These are phyloP conservation scores for Colletotrichum karsti DNA, from an alignment of 2,329 filamentous ascomycete genomes.

Conservation along the genomic window DNA sequence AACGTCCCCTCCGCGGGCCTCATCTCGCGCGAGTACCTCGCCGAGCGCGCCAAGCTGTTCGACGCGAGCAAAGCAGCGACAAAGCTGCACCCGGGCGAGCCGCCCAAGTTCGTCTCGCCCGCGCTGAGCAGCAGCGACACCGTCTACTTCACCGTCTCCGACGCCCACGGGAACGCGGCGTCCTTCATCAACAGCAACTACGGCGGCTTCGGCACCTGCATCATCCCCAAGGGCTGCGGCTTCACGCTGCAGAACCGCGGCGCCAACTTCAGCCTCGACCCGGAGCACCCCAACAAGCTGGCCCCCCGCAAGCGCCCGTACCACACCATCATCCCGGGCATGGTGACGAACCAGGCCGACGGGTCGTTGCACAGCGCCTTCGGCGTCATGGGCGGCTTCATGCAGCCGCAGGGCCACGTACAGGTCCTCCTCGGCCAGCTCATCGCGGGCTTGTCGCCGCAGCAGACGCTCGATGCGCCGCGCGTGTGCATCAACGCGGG, in stretches of 20 bases:
- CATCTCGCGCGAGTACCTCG: constrained; percentile 78
- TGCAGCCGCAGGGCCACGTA: constrained; percentile 97
- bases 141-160: constrained; percentile 90
- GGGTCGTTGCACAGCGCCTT: constrained; percentile 84
- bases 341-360: constrained; percentile 82
- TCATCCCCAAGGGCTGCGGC: constrained; percentile 86
- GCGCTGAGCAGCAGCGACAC: constrained; percentile 90
- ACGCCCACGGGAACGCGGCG: constrained; percentile 85
- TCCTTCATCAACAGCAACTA: constrained; percentile 98
- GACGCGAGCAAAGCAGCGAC: constrained; percentile 67
- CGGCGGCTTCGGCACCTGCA: constrained; percentile 85
- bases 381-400: constrained; percentile 98
- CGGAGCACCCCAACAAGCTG: constrained; percentile 80
- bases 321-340: constrained; percentile 95
- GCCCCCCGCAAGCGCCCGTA: constrained; percentile 89
- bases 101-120: constrained; percentile 62
- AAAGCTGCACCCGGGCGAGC: constrained; percentile 70
- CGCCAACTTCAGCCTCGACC: constrained; percentile 80
- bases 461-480: constrained; percentile 89
- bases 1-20: constrained; percentile 76
- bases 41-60: constrained; percentile 71
- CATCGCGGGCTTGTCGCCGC: constrained; percentile 81
- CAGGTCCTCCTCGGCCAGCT: constrained; percentile 93
- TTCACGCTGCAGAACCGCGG: constrained; percentile 96
- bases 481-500: constrained; percentile 87